Evolutionary conservation across 1,139 yeast species (phyloP), one percentile per base, ranked within the genome.

Genomic region (Oligophagozyma castellii): DNA sequence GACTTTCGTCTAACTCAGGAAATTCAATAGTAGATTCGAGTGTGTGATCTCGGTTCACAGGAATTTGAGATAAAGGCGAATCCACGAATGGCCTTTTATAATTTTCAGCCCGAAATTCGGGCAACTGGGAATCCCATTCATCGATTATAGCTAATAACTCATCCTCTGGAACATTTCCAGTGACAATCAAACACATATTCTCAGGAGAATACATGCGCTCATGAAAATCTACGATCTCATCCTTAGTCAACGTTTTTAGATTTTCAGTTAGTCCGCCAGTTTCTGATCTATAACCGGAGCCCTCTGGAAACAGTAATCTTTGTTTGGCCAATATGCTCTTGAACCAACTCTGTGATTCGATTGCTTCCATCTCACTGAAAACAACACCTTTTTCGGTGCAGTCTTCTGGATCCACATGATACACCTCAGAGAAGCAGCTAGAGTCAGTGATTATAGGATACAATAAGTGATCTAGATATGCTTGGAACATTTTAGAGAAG

Each of bases 351-450:
- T 76, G 80, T 42, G 71, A 70, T 51, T 84, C 93, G 32, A 79
- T 75, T 12, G 86, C 96, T 50, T 84, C 95, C 96, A 92, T 92
- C 56, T 92, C 99, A 35, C 93, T 78, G 51, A 79, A 92, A 3
- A 92, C 98, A 22, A 92, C 98, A 38, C 99, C 99, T 48, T 83
- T 83, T 45, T 92, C 98, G 38, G 77, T 74, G 19, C 48, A 33
- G 15, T 83, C 95, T 11, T 71, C 65, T 1, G 93, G 95, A 48
- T 89, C 96, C 31, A 89, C 68, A 51, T 92, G 96, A 51, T 83
- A 83, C 5, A 92, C 98, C 48, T 92, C 99, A 1, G 98, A 89
- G 32, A 78, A 59, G 45, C 94, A 89, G 0, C 94, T 94, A 32
- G 73, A 81, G 45, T 84, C 93, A 0, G 93, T 78, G 34, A 92